Percentiles rank a stretch among this genome's conserved stretches.
Evolutionary conservation across 768 basidiomycete genomes (phyloP).

Genomic region (Mycena rebaudengoi): DNA sequence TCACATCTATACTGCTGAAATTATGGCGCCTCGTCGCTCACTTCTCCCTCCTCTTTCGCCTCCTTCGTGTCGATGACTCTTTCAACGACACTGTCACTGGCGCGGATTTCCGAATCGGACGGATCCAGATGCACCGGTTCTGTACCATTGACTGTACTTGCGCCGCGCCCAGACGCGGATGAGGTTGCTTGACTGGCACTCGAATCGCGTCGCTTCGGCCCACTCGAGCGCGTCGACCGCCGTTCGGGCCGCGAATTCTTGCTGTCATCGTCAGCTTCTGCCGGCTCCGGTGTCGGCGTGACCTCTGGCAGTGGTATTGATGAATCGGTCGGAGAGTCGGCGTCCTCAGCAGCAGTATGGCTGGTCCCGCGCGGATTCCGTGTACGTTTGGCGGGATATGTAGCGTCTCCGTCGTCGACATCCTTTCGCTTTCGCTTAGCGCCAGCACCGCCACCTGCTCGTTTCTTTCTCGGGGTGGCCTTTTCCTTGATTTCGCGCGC

Average conservation of each 20-base stretch:
- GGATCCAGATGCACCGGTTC: slow-evolving; percentile 5
- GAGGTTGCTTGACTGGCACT: slow-evolving; percentile 60
- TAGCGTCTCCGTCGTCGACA: slow-evolving; percentile 66
- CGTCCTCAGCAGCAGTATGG: slow-evolving; percentile 46
- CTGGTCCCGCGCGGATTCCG: slow-evolving; percentile 58
- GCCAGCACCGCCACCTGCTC: slow-evolving; percentile 33
- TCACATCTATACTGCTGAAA: no score
- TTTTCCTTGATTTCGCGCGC: slow-evolving; percentile 34
- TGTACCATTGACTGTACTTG: slow-evolving; percentile 13
- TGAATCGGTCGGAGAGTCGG: slow-evolving; percentile 48
- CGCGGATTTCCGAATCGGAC: slow-evolving; percentile 7
- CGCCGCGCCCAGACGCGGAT: slow-evolving; percentile 30
- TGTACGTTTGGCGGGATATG: slow-evolving; percentile 77
- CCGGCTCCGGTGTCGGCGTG: slow-evolving; percentile 37
- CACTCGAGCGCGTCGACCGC: slow-evolving; percentile 58
- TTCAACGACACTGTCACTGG: slow-evolving; percentile 16
- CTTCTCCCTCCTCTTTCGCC: slow-evolving; percentile 50
- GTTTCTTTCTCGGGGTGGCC: slow-evolving; percentile 24
- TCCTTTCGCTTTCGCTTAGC: slow-evolving; percentile 69
- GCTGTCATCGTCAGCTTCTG: slow-evolving; percentile 43
- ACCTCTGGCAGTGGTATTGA: slow-evolving; percentile 30
- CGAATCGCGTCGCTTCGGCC: slow-evolving; percentile 55
- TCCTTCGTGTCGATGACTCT: slow-evolving; percentile 38
- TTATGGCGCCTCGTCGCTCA: slow-evolving; percentile 41
- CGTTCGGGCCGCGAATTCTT: slow-evolving; percentile 50